Percentiles rank a stretch among this genome's conserved stretches.
Conservation (phyloP, 2,329 filamentous ascomycete species). For the Cytospora leucostoma region DNA sequence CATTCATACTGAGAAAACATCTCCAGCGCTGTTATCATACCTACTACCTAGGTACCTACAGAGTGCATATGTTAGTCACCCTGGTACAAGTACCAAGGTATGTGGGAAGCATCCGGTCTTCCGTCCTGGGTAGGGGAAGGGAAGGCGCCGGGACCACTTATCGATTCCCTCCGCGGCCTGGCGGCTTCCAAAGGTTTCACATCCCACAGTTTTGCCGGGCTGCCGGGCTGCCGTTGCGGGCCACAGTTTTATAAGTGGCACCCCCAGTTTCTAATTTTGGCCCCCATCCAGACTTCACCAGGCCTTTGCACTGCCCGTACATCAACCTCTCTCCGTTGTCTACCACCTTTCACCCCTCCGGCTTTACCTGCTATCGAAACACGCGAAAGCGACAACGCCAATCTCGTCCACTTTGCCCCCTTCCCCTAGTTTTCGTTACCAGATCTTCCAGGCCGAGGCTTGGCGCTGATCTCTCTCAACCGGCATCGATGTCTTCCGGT, state of each 20-base stretch:
- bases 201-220: no score
- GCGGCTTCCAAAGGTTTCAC: no score
- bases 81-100: no score
- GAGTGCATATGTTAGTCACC: no score
- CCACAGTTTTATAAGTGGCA: neutral
- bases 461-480: neutral
- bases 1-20: no score
- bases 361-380: neutral
- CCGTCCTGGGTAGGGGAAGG: no score
- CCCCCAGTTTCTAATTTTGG: constrained; percentile 19
- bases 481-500: neutral
- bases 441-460: neutral
- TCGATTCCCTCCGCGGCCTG: no score
- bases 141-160: no score
- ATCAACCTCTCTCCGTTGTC: constrained; percentile 7
- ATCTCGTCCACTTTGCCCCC: neutral
- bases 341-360: neutral
- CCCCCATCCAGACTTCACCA: constrained; percentile 10
- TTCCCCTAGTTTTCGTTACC: neutral
- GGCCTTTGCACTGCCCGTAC: constrained; percentile 3
- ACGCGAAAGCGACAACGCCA: neutral
- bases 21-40: no score
- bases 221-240: no score
- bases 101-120: no score
- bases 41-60: no score